Percentiles rank a stretch among this genome's conserved stretches.
Conservation (phyloP, 1,139 yeast species). For the Candida mesenterica region DNA sequence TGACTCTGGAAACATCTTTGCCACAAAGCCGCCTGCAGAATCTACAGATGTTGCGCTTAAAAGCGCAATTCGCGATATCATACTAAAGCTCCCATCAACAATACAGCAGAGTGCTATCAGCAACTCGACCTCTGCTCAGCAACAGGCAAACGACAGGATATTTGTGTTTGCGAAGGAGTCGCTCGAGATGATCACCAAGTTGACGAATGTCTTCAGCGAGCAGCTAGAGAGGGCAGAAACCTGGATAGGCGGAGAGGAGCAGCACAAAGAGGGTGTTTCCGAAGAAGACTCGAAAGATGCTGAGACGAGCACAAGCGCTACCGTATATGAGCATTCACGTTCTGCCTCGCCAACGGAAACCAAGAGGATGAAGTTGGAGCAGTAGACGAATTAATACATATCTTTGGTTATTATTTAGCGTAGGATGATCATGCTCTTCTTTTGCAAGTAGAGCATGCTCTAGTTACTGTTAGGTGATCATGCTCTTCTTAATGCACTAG, state of each 20-base stretch:
- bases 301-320: too few species aligned
- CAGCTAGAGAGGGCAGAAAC: constrained; percentile 80
- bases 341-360: constrained; percentile 8
- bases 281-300: too few species aligned
- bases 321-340: constrained; percentile 2
- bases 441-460: too few species aligned
- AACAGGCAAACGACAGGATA: constrained; percentile 58
- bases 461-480: too few species aligned
- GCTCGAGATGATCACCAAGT: constrained; percentile 79
- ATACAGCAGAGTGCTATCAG: constrained; percentile 30
- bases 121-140: constrained; percentile 22
- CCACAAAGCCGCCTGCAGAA: constrained; percentile 3
- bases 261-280: constrained; percentile 7
- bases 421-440: too few species aligned
- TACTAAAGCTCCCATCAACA: constrained; percentile 64
- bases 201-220: constrained; percentile 80
- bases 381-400: too few species aligned
- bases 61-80: constrained; percentile 74
- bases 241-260: constrained; percentile 60
- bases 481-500: too few species aligned
- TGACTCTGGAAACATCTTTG: not conserved
- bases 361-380: constrained; percentile 13
- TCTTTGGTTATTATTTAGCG: too few species aligned
- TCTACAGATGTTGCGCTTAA: constrained; percentile 37
- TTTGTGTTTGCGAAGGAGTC: constrained; percentile 85